Base-by-base conservation (phyloP, 1,284 basidiomycete genomes). In the Heterobasidion parviporum region DNA sequence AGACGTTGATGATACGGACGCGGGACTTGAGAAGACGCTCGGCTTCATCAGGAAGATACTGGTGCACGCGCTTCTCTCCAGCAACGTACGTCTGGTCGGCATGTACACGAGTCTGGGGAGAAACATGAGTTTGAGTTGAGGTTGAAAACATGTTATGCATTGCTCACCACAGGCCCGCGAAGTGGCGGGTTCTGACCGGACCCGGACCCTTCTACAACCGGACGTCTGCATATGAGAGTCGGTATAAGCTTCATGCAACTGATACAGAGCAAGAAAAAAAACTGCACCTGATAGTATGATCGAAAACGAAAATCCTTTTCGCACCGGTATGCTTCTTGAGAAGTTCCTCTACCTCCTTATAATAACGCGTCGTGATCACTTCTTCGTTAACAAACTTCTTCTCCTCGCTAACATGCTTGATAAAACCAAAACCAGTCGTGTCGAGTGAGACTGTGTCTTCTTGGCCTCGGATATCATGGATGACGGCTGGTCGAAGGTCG, bases 41-140 rank as follows among this genome's bases (percentile, higher is more conserved):
- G 0, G 68, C 79, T 1, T 82, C 79, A 8, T 66, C 68, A 12
- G 73, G 73, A 33, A 80, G 72, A 60, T 84, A 80, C 9, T 76
- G 72, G 57, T 76, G 74, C 2, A 85, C 81, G 20, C 82, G 78
- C 2, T 69, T 70, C 20, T 76, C 67, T 12, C 78, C 70, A 3
- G 81, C 74, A 8, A 68, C 61, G 44, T 70, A 72, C 0, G 82
- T 82, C 66, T 85, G 83, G 64, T 85, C 83, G 55, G 82, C 76
- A 62, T 85, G 83, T 0, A 77, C 77, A 43, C 62, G 63, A 51
- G 63, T 62, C 68, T 68, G 54, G 20, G 46, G 48, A 36, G 6
- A 26, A 4, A 26, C 5, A 26, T 26, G 26, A 26, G 26, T 26
- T 26, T 26, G 26, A 6, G 5, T 26, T 26, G 26, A 26, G 5